phyloP scores from a whole-genome alignment of 768 basidiomycete species.

The Hygrocybe coccinea region DNA sequence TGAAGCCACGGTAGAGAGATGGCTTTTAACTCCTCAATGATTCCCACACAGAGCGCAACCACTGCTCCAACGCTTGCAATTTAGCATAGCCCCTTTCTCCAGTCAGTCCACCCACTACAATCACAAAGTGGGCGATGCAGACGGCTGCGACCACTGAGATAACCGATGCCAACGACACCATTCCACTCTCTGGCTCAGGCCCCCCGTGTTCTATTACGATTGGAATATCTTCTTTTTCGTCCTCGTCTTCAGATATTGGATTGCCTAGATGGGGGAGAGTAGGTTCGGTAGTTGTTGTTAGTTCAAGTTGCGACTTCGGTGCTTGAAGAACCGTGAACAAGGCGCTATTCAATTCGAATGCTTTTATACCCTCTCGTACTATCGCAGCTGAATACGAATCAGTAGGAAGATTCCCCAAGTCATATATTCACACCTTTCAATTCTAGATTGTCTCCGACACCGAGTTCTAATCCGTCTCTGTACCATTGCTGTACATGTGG shows the following conservation, averaged over 20 bases:
- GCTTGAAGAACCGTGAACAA: slow-evolving; percentile 38
- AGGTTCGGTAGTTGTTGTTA: background rate
- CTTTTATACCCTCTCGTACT: slow-evolving; percentile 44
- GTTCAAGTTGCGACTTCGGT: background rate
- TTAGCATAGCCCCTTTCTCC: slow-evolving; percentile 45
- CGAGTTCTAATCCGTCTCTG: slow-evolving; percentile 49
- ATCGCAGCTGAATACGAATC: slow-evolving; percentile 39
- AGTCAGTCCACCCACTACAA: slow-evolving; percentile 45
- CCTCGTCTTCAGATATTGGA: slow-evolving; percentile 13
- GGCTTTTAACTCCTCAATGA: too few relatives aligned
- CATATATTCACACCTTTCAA: slow-evolving; percentile 43
- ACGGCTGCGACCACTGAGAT: slow-evolving; percentile 29
- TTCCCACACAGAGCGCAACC: slow-evolving; percentile 22
- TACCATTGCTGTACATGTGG: slow-evolving; percentile 60
- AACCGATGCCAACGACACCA: slow-evolving; percentile 20
- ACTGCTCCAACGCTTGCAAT: slow-evolving; percentile 37
- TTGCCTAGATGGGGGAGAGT: slow-evolving; percentile 12
- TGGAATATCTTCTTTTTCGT: slow-evolving; percentile 15
- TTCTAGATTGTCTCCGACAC: slow-evolving; percentile 36
- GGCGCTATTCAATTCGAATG: slow-evolving; percentile 45
- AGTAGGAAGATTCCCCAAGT: too few relatives aligned
- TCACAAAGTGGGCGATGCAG: slow-evolving; percentile 45
- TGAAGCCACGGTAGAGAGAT: too few relatives aligned
- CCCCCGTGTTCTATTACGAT: slow-evolving; percentile 6
- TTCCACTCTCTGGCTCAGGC: slow-evolving; percentile 5